Conservation (phyloP, 2,329 filamentous ascomycete species). For the Fusarium beomiforme region DNA sequence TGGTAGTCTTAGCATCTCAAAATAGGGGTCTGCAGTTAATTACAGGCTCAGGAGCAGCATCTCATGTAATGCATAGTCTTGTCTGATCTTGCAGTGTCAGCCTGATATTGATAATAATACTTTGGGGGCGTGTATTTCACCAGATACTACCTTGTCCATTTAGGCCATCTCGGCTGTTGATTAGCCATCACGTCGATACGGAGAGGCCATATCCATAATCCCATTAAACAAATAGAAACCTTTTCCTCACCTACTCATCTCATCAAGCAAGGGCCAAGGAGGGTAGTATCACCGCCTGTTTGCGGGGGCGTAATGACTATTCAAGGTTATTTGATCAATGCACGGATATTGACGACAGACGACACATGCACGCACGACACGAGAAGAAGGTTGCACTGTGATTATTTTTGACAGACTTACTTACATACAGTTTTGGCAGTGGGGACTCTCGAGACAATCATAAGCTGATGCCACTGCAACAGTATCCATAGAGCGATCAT, state of each 20-base stretch:
- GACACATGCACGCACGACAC: not conserved
- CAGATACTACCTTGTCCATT: conserved; percentile 14
- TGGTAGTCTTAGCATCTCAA: not conserved
- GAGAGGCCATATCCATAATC: not conserved
- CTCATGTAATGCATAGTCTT: conserved; percentile 3
- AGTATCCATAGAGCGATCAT: not conserved
- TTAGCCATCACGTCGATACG: conserved; percentile 10
- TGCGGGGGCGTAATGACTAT: conserved; percentile 15
- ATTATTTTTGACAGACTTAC: not conserved
- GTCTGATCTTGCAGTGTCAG: not conserved
- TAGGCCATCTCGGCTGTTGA: conserved; percentile 24
- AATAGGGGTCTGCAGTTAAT: conserved; percentile 15
- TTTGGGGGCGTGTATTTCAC: conserved; percentile 5
- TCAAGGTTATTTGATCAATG: conserved; percentile 28
- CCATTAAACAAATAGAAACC: not conserved
- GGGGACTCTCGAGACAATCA: not conserved
- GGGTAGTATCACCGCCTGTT: conserved; percentile 5
- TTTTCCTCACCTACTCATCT: not conserved
- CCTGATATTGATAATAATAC: conserved; percentile 2
- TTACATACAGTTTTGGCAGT: not conserved
- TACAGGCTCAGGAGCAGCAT: conserved; percentile 8
- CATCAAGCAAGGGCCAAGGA: not conserved
- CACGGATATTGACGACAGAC: conserved; percentile 16
- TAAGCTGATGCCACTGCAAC: not conserved
- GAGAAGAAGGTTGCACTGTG: not conserved